Evolutionary conservation across 2,329 filamentous ascomycete genomes (phyloP), one percentile per base, ranked within the genome.

Genomic region (Phoma herbarum): DNA sequence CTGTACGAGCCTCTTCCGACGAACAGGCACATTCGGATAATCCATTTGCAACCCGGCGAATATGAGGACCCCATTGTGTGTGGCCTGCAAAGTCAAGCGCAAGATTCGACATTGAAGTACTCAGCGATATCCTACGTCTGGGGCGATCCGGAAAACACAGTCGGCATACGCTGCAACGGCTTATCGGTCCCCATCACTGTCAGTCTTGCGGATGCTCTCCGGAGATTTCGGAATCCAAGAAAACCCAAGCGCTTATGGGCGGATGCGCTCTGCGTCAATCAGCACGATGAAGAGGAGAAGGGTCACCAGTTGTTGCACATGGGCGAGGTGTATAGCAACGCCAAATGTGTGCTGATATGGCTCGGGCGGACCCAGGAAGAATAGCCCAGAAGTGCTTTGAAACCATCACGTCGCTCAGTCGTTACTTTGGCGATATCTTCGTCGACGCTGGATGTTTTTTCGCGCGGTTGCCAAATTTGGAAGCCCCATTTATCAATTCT

Each of bases 181-280:
- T 2, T 5, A 2, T 14, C 22, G 11, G 10, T 41, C 4, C 2
- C 11, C 2, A 46, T 53, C n/a, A 53, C 51, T 2, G 20, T 4
- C 6, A 53, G 39, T n/a, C 25, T 48, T 31, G n/a, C 18, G 23
- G 23, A 29, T n/a, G 51, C 42, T 3, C 43, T 53, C 2, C 31
- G 12, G 4, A 23, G n/a, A 7, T 33, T 53, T 4, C 22, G 51
- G 11, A 16, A 23, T 23, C 42, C 31, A 12, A 4, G 4, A 5
- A 31, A n/a, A 2, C 14, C 12, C 4, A 46, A 33, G n/a, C 22
- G 8, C 10, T 16, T 46, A 2, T 53, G 51, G 51, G 51, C 33
- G 12, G 51, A 53, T 9, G 35, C 42, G 1, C 35, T 53, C 3
- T 53, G 51, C 8, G 41, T 53, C 33, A 20, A 53, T 18, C 51